Evolutionary conservation across 2,329 filamentous ascomycete species (phyloP), one percentile per base, ranked within the genome.

Genomic region (Triangularia verruculosa): DNA sequence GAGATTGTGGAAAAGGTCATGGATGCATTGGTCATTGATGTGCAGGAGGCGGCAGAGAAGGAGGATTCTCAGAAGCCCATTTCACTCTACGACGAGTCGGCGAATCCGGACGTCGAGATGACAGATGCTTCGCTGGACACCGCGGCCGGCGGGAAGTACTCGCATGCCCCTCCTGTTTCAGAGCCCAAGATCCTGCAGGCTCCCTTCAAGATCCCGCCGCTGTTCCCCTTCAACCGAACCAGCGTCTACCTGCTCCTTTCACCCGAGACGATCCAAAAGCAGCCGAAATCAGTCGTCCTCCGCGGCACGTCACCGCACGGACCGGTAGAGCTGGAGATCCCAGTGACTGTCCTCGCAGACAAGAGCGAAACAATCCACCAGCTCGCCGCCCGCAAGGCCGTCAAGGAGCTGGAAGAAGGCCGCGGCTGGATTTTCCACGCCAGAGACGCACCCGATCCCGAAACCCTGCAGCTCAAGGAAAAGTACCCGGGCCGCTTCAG

Each of bases 371-470:
- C 83, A 0, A 83, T 92, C 51, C 89, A 92, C 71, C 87, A 90
- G 68, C 84, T 93, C 0, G 89, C 89, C 0, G 88, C 87, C 0
- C 85, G 85, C 61, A 90, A 88, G 72, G 86, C 86, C 1, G 80
- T 89, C 15, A 79, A 84, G 55, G 90, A 92, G 67, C 81, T 93
- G 0, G 89, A 93, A 73, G 83, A 90, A 72, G 85, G 86, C 0
- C 82, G 87, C 24, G 89, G 89, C 12, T 92, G 89, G 87, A 75
- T 89, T 32, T 75, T 74, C 55, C 75, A 86, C 15, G 80, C 80
- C 9, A 85, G 80, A 64, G 78, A 81, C 15, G 65, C 72, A 0
- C 73, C 24, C 11, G 61, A 64, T 1, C 30, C 24, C 1, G 28
- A 57, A 9, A 80, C 80, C 1, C 75, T 77, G 5, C 70, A 76